These are phyloP conservation scores for Penicillium cataractarum DNA, from an alignment of 495 filamentous ascomycete genomes.

Conservation along the genomic window DNA sequence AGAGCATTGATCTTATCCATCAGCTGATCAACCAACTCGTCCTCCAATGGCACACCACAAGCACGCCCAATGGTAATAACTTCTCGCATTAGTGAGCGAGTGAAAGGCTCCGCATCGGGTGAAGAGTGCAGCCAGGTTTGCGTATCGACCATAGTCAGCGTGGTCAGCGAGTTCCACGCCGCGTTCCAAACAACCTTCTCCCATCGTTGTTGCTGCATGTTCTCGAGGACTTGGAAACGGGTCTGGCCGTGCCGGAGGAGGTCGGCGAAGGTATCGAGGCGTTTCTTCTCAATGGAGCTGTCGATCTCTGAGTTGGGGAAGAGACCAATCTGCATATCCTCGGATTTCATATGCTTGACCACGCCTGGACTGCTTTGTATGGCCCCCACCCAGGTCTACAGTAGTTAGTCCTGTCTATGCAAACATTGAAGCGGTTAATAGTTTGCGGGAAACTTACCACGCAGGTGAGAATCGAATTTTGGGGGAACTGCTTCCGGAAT, in stretches of 20 bases:
- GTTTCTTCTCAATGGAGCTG: constrained; percentile 24
- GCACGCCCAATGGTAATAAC: constrained; percentile 51
- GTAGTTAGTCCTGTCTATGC: background rate
- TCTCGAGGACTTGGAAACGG: constrained; percentile 39
- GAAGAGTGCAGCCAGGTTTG: constrained; percentile 51
- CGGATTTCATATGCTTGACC: constrained; percentile 49
- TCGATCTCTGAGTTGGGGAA: constrained; percentile 43
- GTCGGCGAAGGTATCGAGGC: constrained; percentile 42
- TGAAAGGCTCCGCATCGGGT: constrained; percentile 45
- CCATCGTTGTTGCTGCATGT: constrained; percentile 55
- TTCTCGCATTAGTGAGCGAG: constrained; percentile 49
- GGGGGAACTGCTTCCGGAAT: constrained; percentile 59
- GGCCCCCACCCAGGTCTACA: constrained; percentile 56
- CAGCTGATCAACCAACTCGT: constrained; percentile 45
- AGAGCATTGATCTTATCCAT: constrained; percentile 47
- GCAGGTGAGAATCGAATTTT: constrained; percentile 59
- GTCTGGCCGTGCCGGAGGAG: constrained; percentile 45
- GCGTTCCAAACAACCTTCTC: constrained; percentile 60
- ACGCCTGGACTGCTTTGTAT: constrained; percentile 48
- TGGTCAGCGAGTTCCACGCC: constrained; percentile 57
- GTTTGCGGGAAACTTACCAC: constrained; percentile 40
- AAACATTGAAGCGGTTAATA: background rate
- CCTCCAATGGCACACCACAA: constrained; percentile 44
- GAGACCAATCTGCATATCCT: constrained; percentile 50
- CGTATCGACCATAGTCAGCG: constrained; percentile 54